These are phyloP conservation scores for Mycosphaerelloides madeirae DNA, from an alignment of 2,329 filamentous ascomycete species.

Conservation along the genomic window DNA sequence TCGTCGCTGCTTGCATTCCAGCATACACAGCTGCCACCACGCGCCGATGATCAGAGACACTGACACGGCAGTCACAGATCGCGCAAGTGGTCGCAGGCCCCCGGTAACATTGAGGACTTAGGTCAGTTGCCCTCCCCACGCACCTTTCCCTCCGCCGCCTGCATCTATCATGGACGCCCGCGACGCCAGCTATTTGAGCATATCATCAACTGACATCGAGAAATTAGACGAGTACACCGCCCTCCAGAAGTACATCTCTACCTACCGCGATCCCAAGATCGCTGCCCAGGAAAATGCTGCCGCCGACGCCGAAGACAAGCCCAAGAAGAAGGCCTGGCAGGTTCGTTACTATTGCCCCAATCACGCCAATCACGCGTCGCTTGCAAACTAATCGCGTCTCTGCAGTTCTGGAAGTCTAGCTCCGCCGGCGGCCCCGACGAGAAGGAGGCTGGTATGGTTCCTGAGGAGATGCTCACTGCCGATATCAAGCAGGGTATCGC, in stretches of 20 bases:
- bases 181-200: neutral
- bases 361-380: neutral
- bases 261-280: conserved; percentile 58
- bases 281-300: conserved; percentile 40
- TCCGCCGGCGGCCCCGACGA: conserved; percentile 28
- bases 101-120: conserved; percentile 41
- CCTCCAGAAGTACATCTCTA: conserved; percentile 63
- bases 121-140: conserved; percentile 22
- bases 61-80: conserved; percentile 24
- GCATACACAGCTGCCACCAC: conserved; percentile 1
- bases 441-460: conserved; percentile 41
- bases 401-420: conserved; percentile 51
- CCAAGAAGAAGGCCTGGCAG: conserved; percentile 53
- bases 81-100: conserved; percentile 37
- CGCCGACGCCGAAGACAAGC: conserved; percentile 35
- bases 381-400: conserved; percentile 13
- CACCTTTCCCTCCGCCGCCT: neutral
- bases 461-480: conserved; percentile 65
- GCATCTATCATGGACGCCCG: too few relatives aligned
- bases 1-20: conserved; percentile 1
- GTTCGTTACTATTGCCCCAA: conserved; percentile 11
- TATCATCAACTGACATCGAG: conserved; percentile 18
- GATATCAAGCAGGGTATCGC: conserved; percentile 62
- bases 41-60: conserved; percentile 4
- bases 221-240: conserved; percentile 59